Base-by-base conservation (phyloP, 805 yeast species). In the Wickerhamia fluorescens region DNA sequence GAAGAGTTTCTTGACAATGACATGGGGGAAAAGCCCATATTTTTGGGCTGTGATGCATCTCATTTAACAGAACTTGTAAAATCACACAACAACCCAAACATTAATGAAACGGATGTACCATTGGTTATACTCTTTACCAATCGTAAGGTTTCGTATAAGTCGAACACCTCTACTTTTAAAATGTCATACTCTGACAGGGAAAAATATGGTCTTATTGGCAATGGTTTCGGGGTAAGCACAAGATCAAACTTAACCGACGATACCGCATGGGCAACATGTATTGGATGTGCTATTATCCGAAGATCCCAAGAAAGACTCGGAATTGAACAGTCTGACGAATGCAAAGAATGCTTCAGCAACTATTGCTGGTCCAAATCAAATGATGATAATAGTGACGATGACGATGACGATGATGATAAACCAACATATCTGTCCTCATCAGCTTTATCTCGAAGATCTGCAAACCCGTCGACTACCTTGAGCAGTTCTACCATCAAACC, bases 251-350 rank as follows among this genome's bases (percentile, higher is more conserved):
- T 73, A 20, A 78, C 94, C 9, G 47, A 76, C 14, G 94, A 82
- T 40, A 49, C 58, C 4, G 75, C 80, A 23, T 85, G 83, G 78
- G 59, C 71, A 24, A 69, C 75, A 5, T 85, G 95, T 61, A 68
- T 85, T 27, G 83, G 82, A 3, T 85, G 95, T 65, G 95, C 94
- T 7, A 70, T 85, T 25, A 66, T 84, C 35, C 78, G 84, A 58
- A 74, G 95, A 52, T 72, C 79, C 23, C 77, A 78, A 48, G 92
- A 84, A 56, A 68, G 87, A 48, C 54, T 66, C 20, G 75, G 76
- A 16, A 54, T 64, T 20, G 63, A 70, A 11, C 79, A 80, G 35
- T 57, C 74, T n/a, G 76, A 66, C 2, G 84, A 81, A 47, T 86
- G 96, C 60, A 57, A 72, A 41, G 36, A 58, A 30, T 86, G 96